Percentiles rank a stretch among this genome's conserved stretches.
Evolutionary conservation across 2,329 filamentous ascomycete genomes (phyloP).

Genomic region (Curvularia spicifera): DNA sequence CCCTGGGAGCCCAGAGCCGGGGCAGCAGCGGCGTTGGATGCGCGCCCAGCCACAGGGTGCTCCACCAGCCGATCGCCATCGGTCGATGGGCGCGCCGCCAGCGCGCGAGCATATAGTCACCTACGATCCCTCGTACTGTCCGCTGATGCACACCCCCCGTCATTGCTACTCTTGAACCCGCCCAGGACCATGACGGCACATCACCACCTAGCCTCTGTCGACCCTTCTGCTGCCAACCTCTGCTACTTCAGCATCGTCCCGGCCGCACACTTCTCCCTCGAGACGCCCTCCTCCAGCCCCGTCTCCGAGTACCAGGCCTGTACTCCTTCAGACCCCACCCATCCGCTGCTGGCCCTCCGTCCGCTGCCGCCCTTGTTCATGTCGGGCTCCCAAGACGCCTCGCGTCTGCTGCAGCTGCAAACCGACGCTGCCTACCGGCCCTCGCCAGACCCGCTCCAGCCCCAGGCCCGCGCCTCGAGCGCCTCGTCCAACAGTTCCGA

Average conservation of each 20-base stretch:
- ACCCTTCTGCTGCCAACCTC: conserved; percentile 5
- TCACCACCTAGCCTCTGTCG: conserved; percentile 18
- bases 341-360: conserved; percentile 48
- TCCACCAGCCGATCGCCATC: no score
- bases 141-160: conserved; percentile 19
- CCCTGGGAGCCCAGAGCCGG: no score
- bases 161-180: conserved; percentile 3
- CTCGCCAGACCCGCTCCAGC: conserved; percentile 35
- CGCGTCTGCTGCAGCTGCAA: conserved; percentile 50
- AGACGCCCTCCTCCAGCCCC: conserved; percentile 39
- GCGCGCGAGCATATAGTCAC: conserved; percentile 22
- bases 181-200: conserved; percentile 23
- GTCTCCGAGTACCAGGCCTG: conserved; percentile 31
- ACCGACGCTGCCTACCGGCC: conserved; percentile 47
- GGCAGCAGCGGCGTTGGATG: no score
- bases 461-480: conserved; percentile 24
- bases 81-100: no score
- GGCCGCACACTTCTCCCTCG: conserved; percentile 40
- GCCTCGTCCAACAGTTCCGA: conserved; percentile 15
- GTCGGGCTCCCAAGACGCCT: conserved; percentile 37
- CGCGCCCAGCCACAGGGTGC: no score
- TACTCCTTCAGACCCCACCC: conserved; percentile 38
- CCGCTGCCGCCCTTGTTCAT: conserved; percentile 23
- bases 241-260: conserved; percentile 47
- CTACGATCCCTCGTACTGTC: conserved; percentile 17